These are phyloP conservation scores for Pelargonium cotyledonis DNA, from an alignment of 441 rosid species.

Conservation along the genomic window DNA sequence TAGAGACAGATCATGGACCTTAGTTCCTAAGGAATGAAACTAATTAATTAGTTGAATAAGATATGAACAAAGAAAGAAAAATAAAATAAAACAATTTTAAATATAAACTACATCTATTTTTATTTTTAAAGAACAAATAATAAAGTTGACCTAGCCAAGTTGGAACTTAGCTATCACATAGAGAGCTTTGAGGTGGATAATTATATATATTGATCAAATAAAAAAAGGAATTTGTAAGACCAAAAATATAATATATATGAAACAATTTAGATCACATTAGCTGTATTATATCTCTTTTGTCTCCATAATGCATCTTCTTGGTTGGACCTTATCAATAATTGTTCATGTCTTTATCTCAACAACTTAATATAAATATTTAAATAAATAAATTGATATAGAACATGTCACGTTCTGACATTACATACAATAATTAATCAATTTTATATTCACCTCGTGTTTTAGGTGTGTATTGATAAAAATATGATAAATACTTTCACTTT, in stretches of 20 bases:
- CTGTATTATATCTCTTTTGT: neutral
- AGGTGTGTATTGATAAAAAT: neutral
- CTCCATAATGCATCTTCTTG: neutral
- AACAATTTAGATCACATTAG: neutral
- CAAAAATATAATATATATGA: no score
- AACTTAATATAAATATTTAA: neutral
- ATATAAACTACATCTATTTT: neutral
- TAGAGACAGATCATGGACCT: neutral
- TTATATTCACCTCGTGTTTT: neutral
- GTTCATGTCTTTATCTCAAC: neutral
- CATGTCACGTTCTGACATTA: neutral
- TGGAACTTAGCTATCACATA: neutral
- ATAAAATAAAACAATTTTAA: neutral
- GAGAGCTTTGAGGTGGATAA: neutral
- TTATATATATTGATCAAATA: no score
- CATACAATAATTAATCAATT: neutral
- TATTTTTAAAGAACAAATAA: neutral
- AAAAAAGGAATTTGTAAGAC: no score
- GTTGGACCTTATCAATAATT: neutral
- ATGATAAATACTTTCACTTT: no score
- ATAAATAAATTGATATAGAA: neutral
- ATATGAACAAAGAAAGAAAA: no score
- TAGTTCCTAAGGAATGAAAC: neutral
- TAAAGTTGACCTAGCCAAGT: neutral
- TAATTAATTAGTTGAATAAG: neutral